These are phyloP conservation scores for Aegilops speltoides DNA, from an alignment of 176 grass and related monocot species.

Conservation along the genomic window DNA sequence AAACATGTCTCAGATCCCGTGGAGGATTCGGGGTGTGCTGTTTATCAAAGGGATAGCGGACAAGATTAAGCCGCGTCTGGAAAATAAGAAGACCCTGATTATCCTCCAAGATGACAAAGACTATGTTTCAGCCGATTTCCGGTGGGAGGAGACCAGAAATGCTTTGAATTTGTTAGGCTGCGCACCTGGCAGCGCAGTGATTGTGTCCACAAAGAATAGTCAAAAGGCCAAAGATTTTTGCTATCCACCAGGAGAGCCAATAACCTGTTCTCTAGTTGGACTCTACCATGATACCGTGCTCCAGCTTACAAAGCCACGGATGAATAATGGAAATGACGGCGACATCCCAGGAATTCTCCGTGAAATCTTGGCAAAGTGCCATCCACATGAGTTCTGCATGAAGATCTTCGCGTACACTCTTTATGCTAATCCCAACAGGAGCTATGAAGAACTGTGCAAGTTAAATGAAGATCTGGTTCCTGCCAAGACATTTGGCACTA, in stretches of 20 bases:
- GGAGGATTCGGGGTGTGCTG: background rate
- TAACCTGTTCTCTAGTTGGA: background rate
- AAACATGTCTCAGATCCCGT: background rate
- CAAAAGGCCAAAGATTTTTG: background rate
- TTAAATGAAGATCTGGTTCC: background rate
- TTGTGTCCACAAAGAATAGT: background rate
- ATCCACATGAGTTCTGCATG: conserved; percentile 2
- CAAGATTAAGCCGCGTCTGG: background rate
- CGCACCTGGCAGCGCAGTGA: background rate
- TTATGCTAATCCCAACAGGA: background rate
- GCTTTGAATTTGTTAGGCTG: background rate
- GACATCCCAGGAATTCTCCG: background rate
- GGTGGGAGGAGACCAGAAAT: background rate
- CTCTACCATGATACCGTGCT: background rate
- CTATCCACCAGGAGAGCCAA: background rate
- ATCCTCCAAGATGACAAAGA: background rate
- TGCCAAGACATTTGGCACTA: background rate
- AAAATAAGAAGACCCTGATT: background rate
- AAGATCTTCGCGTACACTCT: background rate
- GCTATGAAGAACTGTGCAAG: background rate
- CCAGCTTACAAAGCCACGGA: background rate
- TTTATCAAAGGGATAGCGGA: background rate
- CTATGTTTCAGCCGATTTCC: background rate
- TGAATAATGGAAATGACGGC: background rate
- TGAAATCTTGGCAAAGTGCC: background rate